A percentile compares a stretch with the other conserved stretches of the same genome.
Conservation (phyloP, 495 filamentous ascomycete genomes). For the Rhypophila decipiens region DNA sequence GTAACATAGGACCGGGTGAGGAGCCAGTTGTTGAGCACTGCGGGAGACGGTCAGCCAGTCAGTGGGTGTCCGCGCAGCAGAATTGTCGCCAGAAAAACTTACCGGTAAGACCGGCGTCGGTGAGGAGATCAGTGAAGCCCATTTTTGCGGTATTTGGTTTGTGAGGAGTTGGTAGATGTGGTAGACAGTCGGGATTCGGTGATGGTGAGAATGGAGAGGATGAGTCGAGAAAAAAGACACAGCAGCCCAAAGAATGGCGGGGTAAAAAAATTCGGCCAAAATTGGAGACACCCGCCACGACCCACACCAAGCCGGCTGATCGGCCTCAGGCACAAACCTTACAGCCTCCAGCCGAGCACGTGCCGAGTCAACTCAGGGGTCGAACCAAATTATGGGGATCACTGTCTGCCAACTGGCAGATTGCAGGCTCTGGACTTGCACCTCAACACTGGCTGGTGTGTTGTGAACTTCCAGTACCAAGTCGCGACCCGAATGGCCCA, state of each 20-base stretch:
- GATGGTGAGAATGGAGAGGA: background rate
- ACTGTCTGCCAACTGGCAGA: no score
- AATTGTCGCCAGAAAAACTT: slow-evolving; percentile 30
- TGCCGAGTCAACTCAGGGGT: no score
- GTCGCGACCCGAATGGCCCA: no score
- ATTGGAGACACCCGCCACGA: background rate
- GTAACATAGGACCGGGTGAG: slow-evolving; percentile 86
- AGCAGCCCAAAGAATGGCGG: slow-evolving; percentile 15
- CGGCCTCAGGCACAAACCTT: background rate
- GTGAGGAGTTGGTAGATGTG: slow-evolving; percentile 3
- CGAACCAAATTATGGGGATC: no score
- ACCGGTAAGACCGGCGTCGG: slow-evolving; percentile 82
- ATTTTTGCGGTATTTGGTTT: slow-evolving; percentile 39
- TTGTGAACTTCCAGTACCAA: no score
- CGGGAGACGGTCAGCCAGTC: slow-evolving; percentile 2
- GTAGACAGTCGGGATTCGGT: background rate
- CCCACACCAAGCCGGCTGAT: background rate
- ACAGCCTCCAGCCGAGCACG: no score
- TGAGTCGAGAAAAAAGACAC: slow-evolving; percentile 5
- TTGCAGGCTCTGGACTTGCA: no score
- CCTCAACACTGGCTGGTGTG: no score
- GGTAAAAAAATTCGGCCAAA: slow-evolving; percentile 16
- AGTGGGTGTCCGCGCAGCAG: background rate
- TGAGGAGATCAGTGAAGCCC: slow-evolving; percentile 92
- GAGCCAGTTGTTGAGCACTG: slow-evolving; percentile 91